A percentile compares a stretch with the other conserved stretches of the same genome.
Evolutionary conservation across 1,284 basidiomycete genomes (phyloP).

Genomic region (Fomitopsis betulina): DNA sequence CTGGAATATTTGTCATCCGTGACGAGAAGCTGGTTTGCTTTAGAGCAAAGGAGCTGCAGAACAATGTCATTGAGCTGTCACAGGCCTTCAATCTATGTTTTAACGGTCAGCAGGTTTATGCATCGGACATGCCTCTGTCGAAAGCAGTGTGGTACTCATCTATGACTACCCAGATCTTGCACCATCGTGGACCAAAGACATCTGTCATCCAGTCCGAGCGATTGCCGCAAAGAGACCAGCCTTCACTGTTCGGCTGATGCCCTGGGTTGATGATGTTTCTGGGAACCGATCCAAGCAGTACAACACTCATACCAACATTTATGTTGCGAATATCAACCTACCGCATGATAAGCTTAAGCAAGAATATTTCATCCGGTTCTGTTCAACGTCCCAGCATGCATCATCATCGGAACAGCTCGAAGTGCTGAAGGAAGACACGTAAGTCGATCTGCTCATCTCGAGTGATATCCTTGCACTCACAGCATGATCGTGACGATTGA

Average conservation of each 20-base stretch:
- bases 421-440: not conserved
- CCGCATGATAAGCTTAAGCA: conserved; percentile 11
- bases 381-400: conserved; percentile 13
- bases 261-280: conserved; percentile 26
- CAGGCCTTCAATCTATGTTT: not conserved
- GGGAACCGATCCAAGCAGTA: conserved; percentile 20
- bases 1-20: not conserved
- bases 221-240: not conserved
- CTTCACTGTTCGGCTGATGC: not conserved
- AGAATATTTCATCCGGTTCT: conserved; percentile 20
- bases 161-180: not conserved
- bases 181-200: not conserved
- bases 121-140: too few species aligned
- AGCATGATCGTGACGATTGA: not conserved
- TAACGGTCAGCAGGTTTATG: not conserved
- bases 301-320: conserved; percentile 19
- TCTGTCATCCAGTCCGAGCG: not conserved
- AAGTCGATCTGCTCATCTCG: not conserved
- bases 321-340: conserved; percentile 12
- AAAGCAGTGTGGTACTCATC: too few species aligned
- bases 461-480: not conserved
- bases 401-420: not conserved
- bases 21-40: not conserved
- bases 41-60: not conserved
- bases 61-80: not conserved